A percentile compares a stretch with the other conserved stretches of the same genome.
Conservation (phyloP, 768 basidiomycete species). For the Fistulinella prunicolor region DNA sequence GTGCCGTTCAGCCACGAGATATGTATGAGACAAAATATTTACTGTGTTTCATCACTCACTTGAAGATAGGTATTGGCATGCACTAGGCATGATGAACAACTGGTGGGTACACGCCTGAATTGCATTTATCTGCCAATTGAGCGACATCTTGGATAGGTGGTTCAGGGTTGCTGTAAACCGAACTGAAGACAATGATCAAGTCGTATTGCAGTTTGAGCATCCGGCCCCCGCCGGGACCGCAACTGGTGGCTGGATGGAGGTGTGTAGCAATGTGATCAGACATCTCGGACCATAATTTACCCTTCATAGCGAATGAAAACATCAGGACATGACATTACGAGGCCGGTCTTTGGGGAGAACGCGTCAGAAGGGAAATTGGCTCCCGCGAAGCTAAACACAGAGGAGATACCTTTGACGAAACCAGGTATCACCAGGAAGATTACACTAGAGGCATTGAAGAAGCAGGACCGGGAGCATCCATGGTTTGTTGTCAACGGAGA, state of each 20-base stretch:
- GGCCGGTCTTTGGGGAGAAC: slow-evolving; percentile 36
- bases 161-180: slow-evolving; percentile 51
- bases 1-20: slow-evolving; percentile 48
- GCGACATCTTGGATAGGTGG: slow-evolving; percentile 38
- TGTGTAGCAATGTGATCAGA: slow-evolving; percentile 5
- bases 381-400: not conserved
- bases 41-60: slow-evolving; percentile 5
- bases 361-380: not conserved
- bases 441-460: slow-evolving; percentile 40
- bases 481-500: slow-evolving; percentile 57
- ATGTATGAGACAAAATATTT: slow-evolving; percentile 36
- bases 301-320: slow-evolving; percentile 42
- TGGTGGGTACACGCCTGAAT: slow-evolving; percentile 13
- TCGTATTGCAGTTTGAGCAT: slow-evolving; percentile 50
- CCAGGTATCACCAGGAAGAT: slow-evolving; percentile 44
- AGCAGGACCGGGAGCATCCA: slow-evolving; percentile 35
- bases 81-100: slow-evolving; percentile 63
- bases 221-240: slow-evolving; percentile 50
- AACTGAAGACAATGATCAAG: slow-evolving; percentile 24
- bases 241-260: slow-evolving; percentile 61
- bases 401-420: slow-evolving; percentile 43
- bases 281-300: not conserved
- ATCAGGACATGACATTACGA: slow-evolving; percentile 40
- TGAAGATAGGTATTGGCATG: slow-evolving; percentile 41
- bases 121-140: not conserved